Conservation (phyloP, 768 basidiomycete species). For the Gelatoporia subvermispora region DNA sequence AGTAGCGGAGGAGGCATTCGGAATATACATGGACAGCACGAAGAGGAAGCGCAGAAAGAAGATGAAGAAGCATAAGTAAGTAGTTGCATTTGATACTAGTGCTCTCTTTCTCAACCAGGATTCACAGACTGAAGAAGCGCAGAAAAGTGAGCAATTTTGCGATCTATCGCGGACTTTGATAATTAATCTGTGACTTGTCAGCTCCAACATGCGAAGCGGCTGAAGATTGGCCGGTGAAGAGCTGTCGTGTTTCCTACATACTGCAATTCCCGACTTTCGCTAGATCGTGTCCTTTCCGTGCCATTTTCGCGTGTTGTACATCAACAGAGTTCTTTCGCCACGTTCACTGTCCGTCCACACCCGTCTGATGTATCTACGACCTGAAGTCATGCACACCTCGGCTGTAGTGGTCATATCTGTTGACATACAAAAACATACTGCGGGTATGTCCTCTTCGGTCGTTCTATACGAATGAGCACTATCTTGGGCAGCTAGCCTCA, state of each 20-base stretch:
- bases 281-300: no score
- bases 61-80: slow-evolving; percentile 97
- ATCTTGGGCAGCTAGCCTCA: no score
- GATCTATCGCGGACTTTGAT: neutral
- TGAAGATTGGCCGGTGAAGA: slow-evolving; percentile 17
- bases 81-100: slow-evolving; percentile 14
- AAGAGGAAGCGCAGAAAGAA: slow-evolving; percentile 86
- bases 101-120: slow-evolving; percentile 4
- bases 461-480: no score
- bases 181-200: slow-evolving; percentile 1
- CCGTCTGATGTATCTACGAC: no score
- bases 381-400: no score
- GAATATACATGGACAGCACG: slow-evolving; percentile 71
- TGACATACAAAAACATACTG: no score
- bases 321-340: no score
- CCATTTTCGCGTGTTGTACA: no score
- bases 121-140: slow-evolving; percentile 77
- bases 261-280: no score
- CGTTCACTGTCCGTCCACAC: no score
- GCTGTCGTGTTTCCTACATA: neutral
- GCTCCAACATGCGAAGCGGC: slow-evolving; percentile 14
- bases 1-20: slow-evolving; percentile 56
- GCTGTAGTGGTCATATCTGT: no score
- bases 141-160: slow-evolving; percentile 56
- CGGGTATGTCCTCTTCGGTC: no score